Evolutionary conservation across 192 early-diverging fungal species (phyloP).

Genomic region (Oehlia diaphana): DNA sequence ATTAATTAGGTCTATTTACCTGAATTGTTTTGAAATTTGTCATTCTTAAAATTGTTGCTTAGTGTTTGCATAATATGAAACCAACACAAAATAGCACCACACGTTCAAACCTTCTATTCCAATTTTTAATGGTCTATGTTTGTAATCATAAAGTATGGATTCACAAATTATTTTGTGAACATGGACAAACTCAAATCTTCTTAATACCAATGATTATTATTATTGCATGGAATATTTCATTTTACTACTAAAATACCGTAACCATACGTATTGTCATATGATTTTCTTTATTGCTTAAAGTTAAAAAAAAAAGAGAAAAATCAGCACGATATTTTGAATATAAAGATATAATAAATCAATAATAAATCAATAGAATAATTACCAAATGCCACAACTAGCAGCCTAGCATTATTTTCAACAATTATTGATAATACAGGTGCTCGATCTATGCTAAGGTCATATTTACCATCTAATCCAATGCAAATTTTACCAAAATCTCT

Average conservation of each 20-base stretch:
- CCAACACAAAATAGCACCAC: not conserved
- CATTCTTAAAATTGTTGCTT: not conserved
- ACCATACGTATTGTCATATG: not conserved
- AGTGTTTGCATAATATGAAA: slow-evolving; percentile 10
- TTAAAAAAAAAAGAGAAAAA: not conserved
- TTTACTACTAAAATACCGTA: not conserved
- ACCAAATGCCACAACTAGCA: no score
- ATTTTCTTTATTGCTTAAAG: not conserved
- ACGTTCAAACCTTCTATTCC: not conserved
- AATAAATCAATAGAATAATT: no score
- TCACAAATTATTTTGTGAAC: not conserved
- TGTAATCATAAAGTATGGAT: not conserved
- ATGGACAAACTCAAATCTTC: not conserved
- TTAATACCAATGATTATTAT: not conserved
- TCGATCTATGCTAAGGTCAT: no score
- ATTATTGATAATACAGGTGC: no score
- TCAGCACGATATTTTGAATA: not conserved
- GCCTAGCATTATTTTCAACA: no score
- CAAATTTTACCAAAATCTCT: no score
- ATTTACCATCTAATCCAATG: no score
- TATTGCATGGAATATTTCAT: not conserved
- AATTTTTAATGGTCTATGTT: not conserved
- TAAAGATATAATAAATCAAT: no score
- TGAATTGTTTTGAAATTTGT: not conserved
- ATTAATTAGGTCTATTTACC: not conserved